Evolutionary conservation across 1,139 yeast genomes (phyloP).

Genomic region (Eremothecium cymbalariae): DNA sequence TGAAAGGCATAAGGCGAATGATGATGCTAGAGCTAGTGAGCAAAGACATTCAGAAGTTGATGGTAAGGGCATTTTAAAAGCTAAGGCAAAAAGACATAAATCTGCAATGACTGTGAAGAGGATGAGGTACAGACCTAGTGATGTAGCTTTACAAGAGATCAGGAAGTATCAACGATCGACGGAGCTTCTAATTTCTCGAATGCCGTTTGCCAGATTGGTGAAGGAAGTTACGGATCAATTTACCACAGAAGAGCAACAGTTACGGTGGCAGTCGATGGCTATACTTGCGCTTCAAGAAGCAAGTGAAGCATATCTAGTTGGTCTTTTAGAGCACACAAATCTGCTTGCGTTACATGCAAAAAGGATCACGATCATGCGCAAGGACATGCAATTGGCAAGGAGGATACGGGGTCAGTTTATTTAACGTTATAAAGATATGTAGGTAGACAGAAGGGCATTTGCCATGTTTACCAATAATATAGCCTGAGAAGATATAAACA

Average conservation of each 20-base stretch:
- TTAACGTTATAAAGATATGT: too few species aligned
- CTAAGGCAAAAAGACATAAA: slow-evolving; percentile 5
- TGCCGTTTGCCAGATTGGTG: slow-evolving; percentile 82
- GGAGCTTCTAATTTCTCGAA: slow-evolving; percentile 65
- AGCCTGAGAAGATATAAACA: too few species aligned
- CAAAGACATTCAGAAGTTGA: slow-evolving; percentile 4
- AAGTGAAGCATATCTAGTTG: slow-evolving; percentile 80
- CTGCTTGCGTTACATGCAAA: slow-evolving; percentile 88
- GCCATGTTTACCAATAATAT: too few species aligned
- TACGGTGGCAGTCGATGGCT: slow-evolving; percentile 88
- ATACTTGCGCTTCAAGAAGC: slow-evolving; percentile 88
- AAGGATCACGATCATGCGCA: slow-evolving; percentile 89
- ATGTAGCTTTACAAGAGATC: slow-evolving; percentile 69
- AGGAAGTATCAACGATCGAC: slow-evolving; percentile 71
- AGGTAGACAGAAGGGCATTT: too few species aligned
- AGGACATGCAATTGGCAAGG: slow-evolving; percentile 85
- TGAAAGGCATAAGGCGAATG: background rate
- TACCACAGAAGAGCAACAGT: slow-evolving; percentile 42
- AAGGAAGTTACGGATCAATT: slow-evolving; percentile 74
- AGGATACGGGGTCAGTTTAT: slow-evolving; percentile 60
- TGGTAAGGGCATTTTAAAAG: background rate
- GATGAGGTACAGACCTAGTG: slow-evolving; percentile 63
- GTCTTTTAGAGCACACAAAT: slow-evolving; percentile 82
- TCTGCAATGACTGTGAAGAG: slow-evolving; percentile 8
- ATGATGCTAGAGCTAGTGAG: background rate